These are phyloP conservation scores for Pleurotus ostreatus DNA, from an alignment of 768 basidiomycete species.

Conservation along the genomic window DNA sequence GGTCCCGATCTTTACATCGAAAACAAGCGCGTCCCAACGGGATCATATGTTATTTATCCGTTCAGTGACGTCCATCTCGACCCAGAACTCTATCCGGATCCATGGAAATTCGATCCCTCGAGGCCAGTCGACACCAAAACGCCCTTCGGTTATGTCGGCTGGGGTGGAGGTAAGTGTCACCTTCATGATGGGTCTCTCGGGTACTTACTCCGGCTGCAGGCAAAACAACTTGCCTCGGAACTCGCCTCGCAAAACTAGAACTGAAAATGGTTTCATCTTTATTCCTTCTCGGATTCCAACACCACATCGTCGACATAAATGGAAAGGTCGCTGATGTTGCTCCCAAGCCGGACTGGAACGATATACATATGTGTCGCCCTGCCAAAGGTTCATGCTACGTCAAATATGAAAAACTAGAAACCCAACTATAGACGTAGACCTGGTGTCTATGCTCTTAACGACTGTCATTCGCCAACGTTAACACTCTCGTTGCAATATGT, in stretches of 20 bases:
- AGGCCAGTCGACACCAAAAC: slow-evolving; percentile 39
- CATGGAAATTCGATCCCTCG: slow-evolving; percentile 73
- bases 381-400: slow-evolving; percentile 50
- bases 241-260: slow-evolving; percentile 69
- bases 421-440: slow-evolving; percentile 25
- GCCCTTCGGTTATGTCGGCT: slow-evolving; percentile 65
- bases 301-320: slow-evolving; percentile 48
- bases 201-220: slow-evolving; percentile 33
- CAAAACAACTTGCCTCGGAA: slow-evolving; percentile 67
- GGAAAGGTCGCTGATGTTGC: slow-evolving; percentile 40
- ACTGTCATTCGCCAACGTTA: neutral
- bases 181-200: neutral
- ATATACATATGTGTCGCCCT: slow-evolving; percentile 65
- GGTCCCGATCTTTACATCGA: slow-evolving; percentile 69
- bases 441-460: neutral
- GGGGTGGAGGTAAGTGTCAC: slow-evolving; percentile 68
- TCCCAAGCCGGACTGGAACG: slow-evolving; percentile 77
- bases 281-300: slow-evolving; percentile 62
- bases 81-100: slow-evolving; percentile 66
- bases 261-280: slow-evolving; percentile 68
- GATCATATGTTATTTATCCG: slow-evolving; percentile 74
- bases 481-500: slow-evolving; percentile 8
- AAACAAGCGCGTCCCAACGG: slow-evolving; percentile 66
- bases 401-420: slow-evolving; percentile 38
- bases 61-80: slow-evolving; percentile 79